Evolutionary conservation across 768 basidiomycete species (phyloP), one percentile per base, ranked within the genome.

Genomic region (Boletus pseudo-olivaceus): DNA sequence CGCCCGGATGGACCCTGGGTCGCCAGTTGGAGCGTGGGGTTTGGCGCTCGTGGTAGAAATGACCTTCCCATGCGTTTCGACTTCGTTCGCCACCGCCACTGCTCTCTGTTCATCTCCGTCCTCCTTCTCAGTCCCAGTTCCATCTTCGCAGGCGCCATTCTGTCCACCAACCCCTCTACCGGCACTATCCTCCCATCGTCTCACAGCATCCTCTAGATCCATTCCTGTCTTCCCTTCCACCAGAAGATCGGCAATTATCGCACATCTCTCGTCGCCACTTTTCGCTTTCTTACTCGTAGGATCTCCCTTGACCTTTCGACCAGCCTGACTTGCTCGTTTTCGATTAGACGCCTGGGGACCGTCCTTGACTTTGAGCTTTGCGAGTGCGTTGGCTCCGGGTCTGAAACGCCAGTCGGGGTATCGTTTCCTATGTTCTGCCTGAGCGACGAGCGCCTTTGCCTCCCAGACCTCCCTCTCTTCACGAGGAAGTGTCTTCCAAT

Each of bases 401-500:
- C 85, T 78, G 68, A 90, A 92, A 47, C 90, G 76, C 88, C 90
- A 92, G 69, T 90, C 86, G 1, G 89, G 89, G 66, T 90, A 90
- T 53, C 81, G 76, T 46, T 76, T 75, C 49, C 88, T 78, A 66
- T 91, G 89, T 66, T 89, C 88, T 0, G 80, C 83, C 63, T 85
- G 85, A 0, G 89, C 89, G 6, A 79, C 73, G 39, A 80, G 74
- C 5, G 85, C 90, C 69, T 85, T 86, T 33, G 77, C 84, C 66
- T 91, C 90, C 89, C 89, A 92, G 46, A 81, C 75, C 56, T 84
- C 81, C 52, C 84, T 79, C 64, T 92, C 86, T 53, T 81, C 76
- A 15, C 76, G 77, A 9, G 87, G 73, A 17, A 92, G 82, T 0
- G 82, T 78, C 65, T 84, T 85, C 89, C 89, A 92, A 64, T 78